Evolutionary conservation across 148 eudicot genomes (phyloP), one percentile per base, ranked within the genome.

Genomic region (Amaranthus cruentus): DNA sequence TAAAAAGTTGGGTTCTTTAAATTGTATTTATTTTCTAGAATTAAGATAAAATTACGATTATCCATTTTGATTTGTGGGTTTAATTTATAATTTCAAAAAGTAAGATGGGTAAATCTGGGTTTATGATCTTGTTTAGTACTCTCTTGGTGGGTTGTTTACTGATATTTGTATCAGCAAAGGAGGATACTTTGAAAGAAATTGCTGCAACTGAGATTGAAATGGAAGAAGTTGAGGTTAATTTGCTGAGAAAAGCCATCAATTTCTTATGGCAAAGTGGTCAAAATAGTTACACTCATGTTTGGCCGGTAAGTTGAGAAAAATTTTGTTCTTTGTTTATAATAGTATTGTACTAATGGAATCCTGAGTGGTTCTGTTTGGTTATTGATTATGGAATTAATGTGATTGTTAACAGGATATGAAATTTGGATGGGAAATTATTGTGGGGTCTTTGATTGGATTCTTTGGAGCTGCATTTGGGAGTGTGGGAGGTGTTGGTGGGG

Each of bases 401-500:
- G 46, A 42, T 61, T 7, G 71, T 59, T 51, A 10, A 54, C 85
- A 85, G 87, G 83, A 80, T 10, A 77, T 82, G 83, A 44, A 75
- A 79, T 80, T 82, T 71, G 81, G 77, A 47, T 82, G 83, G 87
- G 56, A 62, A 55, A 77, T 79, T 18, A 6, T 82, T 6, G 63
- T 80, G 49, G 85, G 85, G 10, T 71, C 81, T 12, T 10, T 85
- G 62, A 77, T 82, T 60, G 85, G 83, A 58, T 82, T 82, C 80
- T 69, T 74, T 58, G 87, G 87, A 70, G 83, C 87, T 47, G 77
- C 85, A 6, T 82, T 79, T 57, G 85, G 85, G 52, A 82, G 83
- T 74, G 87, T 84, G 47, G 87, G 85, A 21, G 83, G 87, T 14
- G 87, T 85, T 46, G 87, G 87, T 51, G 87, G 85, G 8, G 85